Percentiles rank a stretch among this genome's conserved stretches.
Conservation (phyloP, 352 stramenopile genomes). For the Phytophthora cactorum region DNA sequence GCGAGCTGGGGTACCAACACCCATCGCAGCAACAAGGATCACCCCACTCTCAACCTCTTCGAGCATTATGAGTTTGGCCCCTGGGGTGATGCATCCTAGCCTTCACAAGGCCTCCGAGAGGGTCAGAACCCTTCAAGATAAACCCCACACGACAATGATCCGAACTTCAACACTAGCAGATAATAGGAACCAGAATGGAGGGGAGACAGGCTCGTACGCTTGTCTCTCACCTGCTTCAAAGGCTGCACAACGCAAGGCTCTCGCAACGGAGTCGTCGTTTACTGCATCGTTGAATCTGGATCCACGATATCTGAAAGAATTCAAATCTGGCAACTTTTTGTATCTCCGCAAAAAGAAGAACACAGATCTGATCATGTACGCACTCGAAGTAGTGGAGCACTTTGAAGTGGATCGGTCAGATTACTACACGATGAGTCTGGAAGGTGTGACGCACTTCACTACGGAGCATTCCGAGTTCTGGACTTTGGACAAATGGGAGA, state of each 20-base stretch:
- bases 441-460: slow-evolving; percentile 94
- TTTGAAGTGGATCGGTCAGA: slow-evolving; percentile 82
- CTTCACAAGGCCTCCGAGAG: slow-evolving; percentile 66
- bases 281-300: slow-evolving; percentile 80
- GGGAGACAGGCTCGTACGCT: slow-evolving; percentile 8
- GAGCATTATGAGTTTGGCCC: slow-evolving; percentile 39
- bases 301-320: slow-evolving; percentile 75
- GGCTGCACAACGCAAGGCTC: slow-evolving; percentile 30
- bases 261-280: slow-evolving; percentile 55
- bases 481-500: slow-evolving; percentile 92
- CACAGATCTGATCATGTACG: slow-evolving; percentile 82
- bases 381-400: slow-evolving; percentile 84
- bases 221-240: slow-evolving; percentile 40
- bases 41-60: slow-evolving; percentile 28
- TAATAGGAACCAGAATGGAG: slow-evolving; percentile 19
- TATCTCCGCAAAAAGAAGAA: slow-evolving; percentile 76
- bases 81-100: slow-evolving; percentile 55
- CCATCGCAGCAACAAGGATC: background rate
- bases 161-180: slow-evolving; percentile 28
- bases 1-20: background rate
- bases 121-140: slow-evolving; percentile 55
- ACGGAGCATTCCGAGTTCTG: slow-evolving; percentile 91
- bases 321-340: slow-evolving; percentile 83
- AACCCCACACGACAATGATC: slow-evolving; percentile 21
- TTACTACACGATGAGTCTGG: slow-evolving; percentile 94